Conservation (phyloP, 345 rosid species). For the Sisymbrium irio region DNA sequence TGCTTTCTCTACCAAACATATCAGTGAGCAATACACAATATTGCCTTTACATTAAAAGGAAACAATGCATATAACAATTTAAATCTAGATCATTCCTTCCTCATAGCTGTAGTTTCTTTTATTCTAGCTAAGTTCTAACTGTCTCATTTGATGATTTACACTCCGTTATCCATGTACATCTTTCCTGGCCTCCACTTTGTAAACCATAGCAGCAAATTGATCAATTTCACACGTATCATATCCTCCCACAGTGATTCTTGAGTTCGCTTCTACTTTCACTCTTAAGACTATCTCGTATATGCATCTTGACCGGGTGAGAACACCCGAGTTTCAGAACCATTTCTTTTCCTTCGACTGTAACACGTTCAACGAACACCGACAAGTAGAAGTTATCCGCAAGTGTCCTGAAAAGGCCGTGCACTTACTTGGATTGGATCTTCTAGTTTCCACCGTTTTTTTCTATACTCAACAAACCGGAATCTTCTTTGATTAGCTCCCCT, state of each 20-base stretch:
- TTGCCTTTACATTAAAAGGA: not conserved
- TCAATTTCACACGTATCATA: slow-evolving; percentile 68
- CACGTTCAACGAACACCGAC: slow-evolving; percentile 92
- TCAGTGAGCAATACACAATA: not conserved
- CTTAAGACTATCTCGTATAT: slow-evolving; percentile 61
- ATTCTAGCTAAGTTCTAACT: slow-evolving; percentile 34
- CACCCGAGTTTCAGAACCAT: slow-evolving; percentile 83
- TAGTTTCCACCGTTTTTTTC: slow-evolving; percentile 66
- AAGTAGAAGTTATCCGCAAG: slow-evolving; percentile 75
- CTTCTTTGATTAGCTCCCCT: slow-evolving; percentile 80
- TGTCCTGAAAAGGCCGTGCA: slow-evolving; percentile 99
- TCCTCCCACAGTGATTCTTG: slow-evolving; percentile 68
- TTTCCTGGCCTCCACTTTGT: slow-evolving; percentile 97
- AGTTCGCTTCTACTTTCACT: slow-evolving; percentile 87
- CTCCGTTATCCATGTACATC: slow-evolving; percentile 95
- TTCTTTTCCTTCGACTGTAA: slow-evolving; percentile 69
- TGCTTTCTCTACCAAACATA: not conserved
- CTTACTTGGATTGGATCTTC: slow-evolving; percentile 71
- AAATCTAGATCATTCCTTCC: slow-evolving; percentile 57
- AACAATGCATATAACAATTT: not conserved
- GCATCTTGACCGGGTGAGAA: slow-evolving; percentile 93
- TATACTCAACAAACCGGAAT: slow-evolving; percentile 57
- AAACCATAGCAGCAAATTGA: slow-evolving; percentile 80
- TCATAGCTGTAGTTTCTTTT: slow-evolving; percentile 96
- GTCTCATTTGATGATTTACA: slow-evolving; percentile 80